Percentiles rank a stretch among this genome's conserved stretches.
phyloP scores from a whole-genome alignment of 768 basidiomycete genomes.

The Rhizopogon roseolus region DNA sequence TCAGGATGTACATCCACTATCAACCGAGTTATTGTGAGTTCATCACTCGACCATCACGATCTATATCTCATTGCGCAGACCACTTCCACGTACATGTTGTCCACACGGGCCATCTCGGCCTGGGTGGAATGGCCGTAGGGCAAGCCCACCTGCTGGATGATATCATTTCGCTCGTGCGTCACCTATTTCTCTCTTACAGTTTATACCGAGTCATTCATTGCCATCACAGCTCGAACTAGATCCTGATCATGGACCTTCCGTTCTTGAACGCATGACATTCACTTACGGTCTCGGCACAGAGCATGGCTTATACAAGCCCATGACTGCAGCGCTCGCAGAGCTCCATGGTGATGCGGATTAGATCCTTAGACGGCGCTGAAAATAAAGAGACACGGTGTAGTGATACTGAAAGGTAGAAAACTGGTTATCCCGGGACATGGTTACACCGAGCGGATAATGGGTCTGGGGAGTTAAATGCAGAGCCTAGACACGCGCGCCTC shows the following conservation, averaged over 20 bases:
- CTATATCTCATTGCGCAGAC: conserved; percentile 41
- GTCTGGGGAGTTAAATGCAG: too few relatives aligned
- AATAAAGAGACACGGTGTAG: neutral
- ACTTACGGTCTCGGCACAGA: conserved; percentile 83
- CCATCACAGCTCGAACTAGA: neutral
- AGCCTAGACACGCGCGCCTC: too few relatives aligned
- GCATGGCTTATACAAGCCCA: conserved; percentile 57
- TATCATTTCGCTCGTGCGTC: conserved; percentile 73
- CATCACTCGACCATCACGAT: neutral
- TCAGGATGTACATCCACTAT: conserved; percentile 89
- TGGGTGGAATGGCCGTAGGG: conserved; percentile 74
- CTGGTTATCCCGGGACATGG: too few relatives aligned
- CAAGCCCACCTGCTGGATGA: conserved; percentile 94
- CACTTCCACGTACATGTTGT: conserved; percentile 95
- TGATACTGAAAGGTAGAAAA: neutral
- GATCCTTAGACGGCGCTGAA: neutral
- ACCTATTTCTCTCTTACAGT: neutral
- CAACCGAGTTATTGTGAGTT: conserved; percentile 91
- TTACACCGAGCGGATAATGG: too few relatives aligned
- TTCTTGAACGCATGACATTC: conserved; percentile 69
- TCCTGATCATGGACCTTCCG: conserved; percentile 34
- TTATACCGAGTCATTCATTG: neutral
- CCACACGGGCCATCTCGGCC: conserved; percentile 56
- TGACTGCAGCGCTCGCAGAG: conserved; percentile 34
- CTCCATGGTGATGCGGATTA: neutral